Evolutionary conservation across 2,329 filamentous ascomycete species (phyloP), one percentile per base, ranked within the genome.

Genomic region (Monosporascus cannonballus): DNA sequence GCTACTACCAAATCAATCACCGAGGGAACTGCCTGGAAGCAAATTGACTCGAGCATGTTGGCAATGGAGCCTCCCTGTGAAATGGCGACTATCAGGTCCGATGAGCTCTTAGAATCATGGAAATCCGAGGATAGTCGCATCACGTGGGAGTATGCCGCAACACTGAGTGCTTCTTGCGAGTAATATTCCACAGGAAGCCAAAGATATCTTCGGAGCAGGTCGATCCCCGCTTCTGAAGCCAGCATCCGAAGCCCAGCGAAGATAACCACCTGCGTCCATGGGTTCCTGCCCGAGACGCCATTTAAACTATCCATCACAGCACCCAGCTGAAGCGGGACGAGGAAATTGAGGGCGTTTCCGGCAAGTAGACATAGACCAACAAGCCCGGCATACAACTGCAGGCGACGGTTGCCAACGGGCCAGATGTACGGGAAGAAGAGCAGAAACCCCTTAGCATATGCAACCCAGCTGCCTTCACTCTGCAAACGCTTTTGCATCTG

Each of bases 291-390:
- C 42, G 77, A 75, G 37, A 63, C 67, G 8, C 76, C 73, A 30
- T 76, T 76, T 22, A 95, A 72, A 55, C 81, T 81, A 62, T 94
- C 83, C 57, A 89, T 85, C 57, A 96, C 84, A 53, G 89, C 83
- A 57, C 90, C 90, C 34, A 93, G 81, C 64, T 94, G 89, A 20
- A 87, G 80, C n/a, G 90, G 90, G 34, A 90, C 83, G 42, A 95
- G 72, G 15, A 96, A 74, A 60, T 91, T 89, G 48, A 95, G 73
- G 5, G 81, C 81, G 58, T 92, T 90, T 51, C 85, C 81, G 49
- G 77, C 73, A n/a, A 91, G 67, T 22, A 94, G 74, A 59, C 87
- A 87, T 1, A 88, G 44, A 0, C 80, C 79, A 45, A 94, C 85
- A 4, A 88, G 74, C 11, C 80, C 71, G 20, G 88, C 80, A 51